Conservation (phyloP, 306 rosid species). For the Lathyrus tuberosus region DNA sequence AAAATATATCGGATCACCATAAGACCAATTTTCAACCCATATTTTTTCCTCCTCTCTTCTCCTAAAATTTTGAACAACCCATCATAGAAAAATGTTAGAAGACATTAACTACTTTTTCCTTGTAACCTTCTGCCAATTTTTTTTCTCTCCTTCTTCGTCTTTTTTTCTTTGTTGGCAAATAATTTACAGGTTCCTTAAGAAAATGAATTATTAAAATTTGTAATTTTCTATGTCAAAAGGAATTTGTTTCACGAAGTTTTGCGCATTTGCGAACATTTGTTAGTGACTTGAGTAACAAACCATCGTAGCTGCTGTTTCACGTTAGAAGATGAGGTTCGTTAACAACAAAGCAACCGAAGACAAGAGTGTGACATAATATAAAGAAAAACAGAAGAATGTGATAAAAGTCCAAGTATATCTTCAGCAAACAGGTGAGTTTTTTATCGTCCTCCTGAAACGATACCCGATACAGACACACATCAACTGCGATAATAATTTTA, state of each 20-base stretch:
- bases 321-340: constrained; percentile 41
- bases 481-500: no score
- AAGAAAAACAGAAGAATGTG: no score
- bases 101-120: constrained; percentile 20
- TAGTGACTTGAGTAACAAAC: constrained; percentile 25
- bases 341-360: constrained; percentile 37
- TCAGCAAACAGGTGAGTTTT: no score
- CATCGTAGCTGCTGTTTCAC: constrained; percentile 40
- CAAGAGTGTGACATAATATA: background rate
- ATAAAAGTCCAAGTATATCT: no score
- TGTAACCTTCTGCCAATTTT: background rate
- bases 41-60: constrained; percentile 13
- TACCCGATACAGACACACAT: no score
- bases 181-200: no score
- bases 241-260: background rate
- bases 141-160: background rate
- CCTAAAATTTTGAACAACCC: constrained; percentile 39
- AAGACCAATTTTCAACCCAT: constrained; percentile 36
- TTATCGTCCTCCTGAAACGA: no score
- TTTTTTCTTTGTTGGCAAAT: no score
- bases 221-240: no score
- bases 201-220: no score
- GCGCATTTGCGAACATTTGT: constrained; percentile 29
- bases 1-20: constrained; percentile 59
- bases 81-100: constrained; percentile 41